Evolutionary conservation across 768 basidiomycete species (phyloP), one percentile per base, ranked within the genome.

Genomic region (Psilocybe azurescens): DNA sequence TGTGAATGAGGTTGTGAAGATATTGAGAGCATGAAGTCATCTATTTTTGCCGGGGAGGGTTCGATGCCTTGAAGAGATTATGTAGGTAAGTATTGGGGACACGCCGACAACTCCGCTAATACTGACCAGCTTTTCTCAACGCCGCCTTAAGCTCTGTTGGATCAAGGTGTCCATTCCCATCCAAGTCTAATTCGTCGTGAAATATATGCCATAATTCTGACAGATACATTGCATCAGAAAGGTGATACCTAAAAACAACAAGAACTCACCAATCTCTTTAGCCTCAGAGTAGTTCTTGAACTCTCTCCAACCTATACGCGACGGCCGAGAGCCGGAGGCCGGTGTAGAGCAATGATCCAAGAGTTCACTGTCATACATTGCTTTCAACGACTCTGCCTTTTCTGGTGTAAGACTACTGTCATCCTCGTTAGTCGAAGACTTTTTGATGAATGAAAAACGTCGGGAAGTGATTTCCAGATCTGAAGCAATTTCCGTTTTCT

Each of bases 191-290:
- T 68, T 95, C 91, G 70, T 94, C 83, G 65, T 93, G 93, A 75
- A 97, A 97, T 58, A 95, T 88, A 54, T 86, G 81, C 96, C 96
- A 97, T 20, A 97, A 81, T 75, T 97, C 95, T 94, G 41, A 38
- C 32, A 30, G 52, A 24, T 49, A 41, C n/a, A 24, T 20, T 20
- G 51, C 28, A 46, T 57, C 53, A 64, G 62, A 66, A 39, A 28
- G 13, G 33, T 18, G 44, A 3, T 24, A 18, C 13, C 18, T 9
- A 54, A 32, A 24, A 36, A 13, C 50, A 16, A 56, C n/a, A 38
- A 38, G 5, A 39, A 47, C 36, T 70, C 71, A 89, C 93, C 94
- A 57, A 79, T 83, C 84, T 95, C 94, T 76, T 95, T 95, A 59
- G 82, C 82, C 64, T 89, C 85, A 49, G 89, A 90, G 71, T 93